Base-by-base conservation (phyloP, 345 rosid species). In the Combretum micranthum region DNA sequence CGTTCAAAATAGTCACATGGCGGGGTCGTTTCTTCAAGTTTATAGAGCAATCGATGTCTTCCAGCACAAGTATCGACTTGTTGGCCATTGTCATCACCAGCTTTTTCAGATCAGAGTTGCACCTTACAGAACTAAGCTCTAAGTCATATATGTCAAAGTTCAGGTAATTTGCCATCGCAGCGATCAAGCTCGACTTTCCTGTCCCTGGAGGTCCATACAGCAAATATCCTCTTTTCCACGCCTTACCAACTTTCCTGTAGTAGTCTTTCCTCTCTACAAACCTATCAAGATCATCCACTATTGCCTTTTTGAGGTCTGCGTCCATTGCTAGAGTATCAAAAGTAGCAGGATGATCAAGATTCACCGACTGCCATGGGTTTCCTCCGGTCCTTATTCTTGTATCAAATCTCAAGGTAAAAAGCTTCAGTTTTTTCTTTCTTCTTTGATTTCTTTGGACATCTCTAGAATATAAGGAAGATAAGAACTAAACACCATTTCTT, bases 361-460 rank as follows among this genome's bases (percentile, higher is more conserved):
- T 79, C 50, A 79, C 76, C 13, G 85, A 56, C 50, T 54, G 62
- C 87, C 86, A 86, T 0, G 69, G 74, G 19, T 77, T 77, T 1
- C 72, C 58, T 54, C 72, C 44, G 56, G 60, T 72, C 10, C 77
- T 71, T 16, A 66, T 72, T 62, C 77, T 65, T 44, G 54, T 56
- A 2, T 72, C 68, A 0, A 55, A 18, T 37, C 71, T 68, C 17
- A 73, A 64, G 0, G 87, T 85, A 57, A 71, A 78, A 63, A 88
- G 72, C 73, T 77, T 88, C 55, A 80, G 46, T 2, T 75, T 79
- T 72, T 80, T 65, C 44, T 68, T 66, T 74, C 80, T 52, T 62
- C 75, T 53, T 43, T 56, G 58, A 81, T 14, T 11, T 70, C 45
- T 25, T 63, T 69, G 4, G 83, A 80, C 74, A 69, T 69, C 54